These are phyloP conservation scores for Fibroporia radiculosa DNA, from an alignment of 768 basidiomycete species.

Conservation along the genomic window DNA sequence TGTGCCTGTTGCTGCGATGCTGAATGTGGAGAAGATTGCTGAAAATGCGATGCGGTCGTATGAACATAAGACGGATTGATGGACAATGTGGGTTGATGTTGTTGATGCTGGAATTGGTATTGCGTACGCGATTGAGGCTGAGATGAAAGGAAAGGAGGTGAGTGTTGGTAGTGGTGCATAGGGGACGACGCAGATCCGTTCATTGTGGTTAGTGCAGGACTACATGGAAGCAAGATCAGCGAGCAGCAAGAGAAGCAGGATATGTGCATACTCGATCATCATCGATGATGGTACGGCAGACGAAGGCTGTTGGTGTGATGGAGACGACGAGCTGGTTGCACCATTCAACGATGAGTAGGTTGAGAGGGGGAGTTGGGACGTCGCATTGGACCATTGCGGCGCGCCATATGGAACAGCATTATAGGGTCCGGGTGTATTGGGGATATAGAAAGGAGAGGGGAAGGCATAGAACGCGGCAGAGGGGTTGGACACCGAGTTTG, in stretches of 20 bases:
- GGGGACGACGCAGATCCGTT: constrained; percentile 38
- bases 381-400: constrained; percentile 34
- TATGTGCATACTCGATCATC: constrained; percentile 62
- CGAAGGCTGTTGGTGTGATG: constrained; percentile 15
- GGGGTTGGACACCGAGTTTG: constrained; percentile 35
- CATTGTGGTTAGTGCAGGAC: constrained; percentile 54
- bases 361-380: constrained; percentile 49
- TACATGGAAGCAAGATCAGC: constrained; percentile 20
- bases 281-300: constrained; percentile 30
- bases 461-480: constrained; percentile 29
- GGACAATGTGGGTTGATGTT: constrained; percentile 31
- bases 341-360: constrained; percentile 74
- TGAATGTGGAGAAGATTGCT: constrained; percentile 21
- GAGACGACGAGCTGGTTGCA: constrained; percentile 41
- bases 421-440: constrained; percentile 37
- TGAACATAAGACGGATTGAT: constrained; percentile 30
- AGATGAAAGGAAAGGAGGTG: constrained; percentile 25
- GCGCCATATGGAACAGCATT: constrained; percentile 49
- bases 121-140: constrained; percentile 29
- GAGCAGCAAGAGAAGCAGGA: not conserved
- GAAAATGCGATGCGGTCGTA: constrained; percentile 20
- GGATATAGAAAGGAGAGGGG: constrained; percentile 30
- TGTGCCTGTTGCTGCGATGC: constrained; percentile 10
- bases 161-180: constrained; percentile 37
- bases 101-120: constrained; percentile 31